phyloP scores from a whole-genome alignment of 345 rosid genomes.

The Heritiera fomes region DNA sequence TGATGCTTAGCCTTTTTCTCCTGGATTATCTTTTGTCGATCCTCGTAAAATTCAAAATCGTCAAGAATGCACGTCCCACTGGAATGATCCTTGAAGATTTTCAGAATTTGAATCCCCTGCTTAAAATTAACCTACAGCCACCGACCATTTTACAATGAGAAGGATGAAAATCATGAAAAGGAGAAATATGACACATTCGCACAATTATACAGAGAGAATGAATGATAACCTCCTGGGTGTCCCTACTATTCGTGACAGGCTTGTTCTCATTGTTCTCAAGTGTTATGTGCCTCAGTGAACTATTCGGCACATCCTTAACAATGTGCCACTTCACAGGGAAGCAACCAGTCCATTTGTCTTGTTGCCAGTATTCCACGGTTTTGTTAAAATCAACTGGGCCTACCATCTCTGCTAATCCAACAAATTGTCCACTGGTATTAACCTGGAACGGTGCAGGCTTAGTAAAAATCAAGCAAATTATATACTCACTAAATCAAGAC shows the following conservation, averaged over 20 bases:
- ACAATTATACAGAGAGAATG: neutral
- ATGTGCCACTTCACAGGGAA: constrained; percentile 84
- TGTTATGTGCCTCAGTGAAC: constrained; percentile 59
- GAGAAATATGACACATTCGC: neutral
- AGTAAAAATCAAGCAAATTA: constrained; percentile 8
- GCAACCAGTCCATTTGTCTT: constrained; percentile 83
- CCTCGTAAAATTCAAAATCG: constrained; percentile 63
- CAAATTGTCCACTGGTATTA: constrained; percentile 84
- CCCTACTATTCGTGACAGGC: constrained; percentile 82
- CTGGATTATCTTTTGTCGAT: constrained; percentile 47
- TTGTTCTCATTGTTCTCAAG: constrained; percentile 76
- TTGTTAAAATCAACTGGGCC: constrained; percentile 71
- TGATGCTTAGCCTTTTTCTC: constrained; percentile 50
- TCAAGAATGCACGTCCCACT: constrained; percentile 57
- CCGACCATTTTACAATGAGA: neutral
- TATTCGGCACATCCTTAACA: constrained; percentile 76
- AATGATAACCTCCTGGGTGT: constrained; percentile 70
- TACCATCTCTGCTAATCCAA: constrained; percentile 79
- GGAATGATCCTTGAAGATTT: constrained; percentile 52
- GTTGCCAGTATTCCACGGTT: constrained; percentile 79
- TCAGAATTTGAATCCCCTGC: constrained; percentile 50
- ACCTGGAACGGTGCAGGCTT: constrained; percentile 47
- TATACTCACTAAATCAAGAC: neutral
- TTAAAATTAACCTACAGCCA: constrained; percentile 50
- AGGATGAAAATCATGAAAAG: neutral